phyloP scores from a whole-genome alignment of 176 grass and related monocot species.

The Otatea glauca region DNA sequence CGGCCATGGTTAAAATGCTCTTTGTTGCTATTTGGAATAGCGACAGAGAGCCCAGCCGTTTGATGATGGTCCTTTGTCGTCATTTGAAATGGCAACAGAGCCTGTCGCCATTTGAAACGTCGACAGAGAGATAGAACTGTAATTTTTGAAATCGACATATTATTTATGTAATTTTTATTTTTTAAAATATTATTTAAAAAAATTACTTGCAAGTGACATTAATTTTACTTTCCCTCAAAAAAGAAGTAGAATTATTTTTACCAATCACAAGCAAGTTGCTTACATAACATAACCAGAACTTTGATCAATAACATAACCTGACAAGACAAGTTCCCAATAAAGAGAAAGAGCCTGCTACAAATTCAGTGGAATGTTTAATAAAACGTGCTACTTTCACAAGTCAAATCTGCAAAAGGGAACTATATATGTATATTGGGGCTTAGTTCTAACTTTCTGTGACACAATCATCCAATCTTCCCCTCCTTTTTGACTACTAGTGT shows the following conservation, averaged over 20 bases:
- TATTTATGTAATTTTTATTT: no score
- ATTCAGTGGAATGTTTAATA: slow-evolving; percentile 11
- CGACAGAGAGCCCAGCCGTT: no score
- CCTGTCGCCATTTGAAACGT: no score
- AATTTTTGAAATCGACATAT: no score
- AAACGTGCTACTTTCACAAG: slow-evolving; percentile 13
- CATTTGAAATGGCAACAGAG: no score
- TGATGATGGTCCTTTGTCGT: no score
- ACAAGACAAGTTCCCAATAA: slow-evolving; percentile 20
- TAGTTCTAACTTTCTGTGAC: slow-evolving; percentile 33
- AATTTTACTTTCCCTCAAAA: background rate
- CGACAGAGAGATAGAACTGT: no score
- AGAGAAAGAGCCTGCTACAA: background rate
- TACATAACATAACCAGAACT: background rate
- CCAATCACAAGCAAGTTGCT: background rate
- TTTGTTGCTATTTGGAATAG: no score
- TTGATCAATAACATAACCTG: background rate
- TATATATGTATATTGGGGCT: slow-evolving; percentile 1
- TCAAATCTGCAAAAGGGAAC: slow-evolving; percentile 30
- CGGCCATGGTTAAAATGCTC: no score
- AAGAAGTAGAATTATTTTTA: background rate
- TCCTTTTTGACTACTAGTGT: slow-evolving; percentile 44
- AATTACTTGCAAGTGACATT: background rate
- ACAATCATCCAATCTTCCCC: slow-evolving; percentile 21
- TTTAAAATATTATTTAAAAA: no score